A percentile compares a stretch with the other conserved stretches of the same genome.
phyloP scores from a whole-genome alignment of 2,329 filamentous ascomycete species.

The Venturia oleaginea region DNA sequence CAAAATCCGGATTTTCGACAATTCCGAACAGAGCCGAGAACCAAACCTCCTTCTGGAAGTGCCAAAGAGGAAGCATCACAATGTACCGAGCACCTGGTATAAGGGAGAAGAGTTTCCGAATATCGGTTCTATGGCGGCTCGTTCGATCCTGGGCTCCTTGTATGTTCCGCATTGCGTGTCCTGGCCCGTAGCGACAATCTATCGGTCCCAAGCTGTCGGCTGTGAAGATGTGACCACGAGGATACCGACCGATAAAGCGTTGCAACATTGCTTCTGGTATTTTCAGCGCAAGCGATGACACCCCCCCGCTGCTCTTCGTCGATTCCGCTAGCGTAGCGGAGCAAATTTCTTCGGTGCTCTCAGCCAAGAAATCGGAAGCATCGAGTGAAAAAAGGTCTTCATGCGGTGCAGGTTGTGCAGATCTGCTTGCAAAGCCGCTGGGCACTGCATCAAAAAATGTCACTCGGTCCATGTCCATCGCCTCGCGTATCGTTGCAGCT shows the following conservation, averaged over 20 bases:
- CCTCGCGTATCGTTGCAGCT: conserved; percentile 5
- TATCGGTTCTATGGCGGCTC: not conserved
- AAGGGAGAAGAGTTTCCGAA: not conserved
- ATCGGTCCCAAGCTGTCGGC: conserved; percentile 12
- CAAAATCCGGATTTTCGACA: conserved; percentile 26
- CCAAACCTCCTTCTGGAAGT: conserved; percentile 7
- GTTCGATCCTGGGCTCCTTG: not conserved
- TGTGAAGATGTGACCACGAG: conserved; percentile 15
- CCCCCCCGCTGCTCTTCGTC: too few species aligned
- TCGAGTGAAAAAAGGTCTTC: not conserved
- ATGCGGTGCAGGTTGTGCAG: not conserved
- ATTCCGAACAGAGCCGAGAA: conserved; percentile 21
- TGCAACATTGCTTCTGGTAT: conserved; percentile 14
- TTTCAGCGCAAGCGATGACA: not conserved
- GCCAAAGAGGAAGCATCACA: conserved; percentile 13
- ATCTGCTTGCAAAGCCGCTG: conserved; percentile 6
- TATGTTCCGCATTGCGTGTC: not conserved
- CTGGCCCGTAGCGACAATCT: conserved; percentile 6
- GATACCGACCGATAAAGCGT: conserved; percentile 12
- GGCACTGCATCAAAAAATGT: conserved; percentile 11
- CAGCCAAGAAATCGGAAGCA: not conserved
- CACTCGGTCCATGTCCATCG: conserved; percentile 7
- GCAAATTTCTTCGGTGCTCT: not conserved
- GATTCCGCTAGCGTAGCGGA: not conserved
- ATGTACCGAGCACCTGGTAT: conserved; percentile 10